These are phyloP conservation scores for Sistotremastrum niveocremeum DNA, from an alignment of 768 basidiomycete genomes.

Conservation along the genomic window DNA sequence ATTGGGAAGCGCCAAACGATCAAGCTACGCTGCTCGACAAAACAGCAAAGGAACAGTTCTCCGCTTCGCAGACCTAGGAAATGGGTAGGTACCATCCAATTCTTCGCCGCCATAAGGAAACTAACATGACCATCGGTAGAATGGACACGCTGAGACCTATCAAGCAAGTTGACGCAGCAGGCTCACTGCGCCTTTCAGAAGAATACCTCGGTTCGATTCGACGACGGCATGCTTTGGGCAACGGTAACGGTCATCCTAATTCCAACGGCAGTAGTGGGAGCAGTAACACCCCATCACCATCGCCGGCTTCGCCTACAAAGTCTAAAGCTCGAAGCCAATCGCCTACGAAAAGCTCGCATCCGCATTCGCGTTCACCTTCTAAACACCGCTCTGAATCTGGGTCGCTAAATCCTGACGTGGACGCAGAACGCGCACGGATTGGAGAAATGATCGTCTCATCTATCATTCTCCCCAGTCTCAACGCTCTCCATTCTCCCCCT, in stretches of 20 bases:
- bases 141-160: slow-evolving; percentile 86
- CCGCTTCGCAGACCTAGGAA: slow-evolving; percentile 73
- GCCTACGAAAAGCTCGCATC: too few species aligned
- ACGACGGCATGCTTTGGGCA: slow-evolving; percentile 27
- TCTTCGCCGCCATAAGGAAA: background rate
- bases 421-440: slow-evolving; percentile 55
- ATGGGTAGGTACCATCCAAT: slow-evolving; percentile 27
- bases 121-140: slow-evolving; percentile 3
- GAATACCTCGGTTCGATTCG: slow-evolving; percentile 71
- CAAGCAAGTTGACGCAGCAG: slow-evolving; percentile 76
- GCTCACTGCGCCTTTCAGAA: slow-evolving; percentile 61
- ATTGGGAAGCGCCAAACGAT: slow-evolving; percentile 45
- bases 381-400: too few species aligned
- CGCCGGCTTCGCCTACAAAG: slow-evolving; percentile 33
- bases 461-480: too few species aligned
- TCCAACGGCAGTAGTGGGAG: background rate
- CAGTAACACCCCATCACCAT: slow-evolving; percentile 23
- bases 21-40: slow-evolving; percentile 69
- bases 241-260: background rate
- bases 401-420: slow-evolving; percentile 10
- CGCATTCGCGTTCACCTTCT: too few species aligned
- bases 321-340: too few species aligned
- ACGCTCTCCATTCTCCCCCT: too few species aligned
- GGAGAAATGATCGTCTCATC: slow-evolving; percentile 71
- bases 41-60: slow-evolving; percentile 62